Evolutionary conservation across 768 basidiomycete genomes (phyloP).

Genomic region (Boletus insuetus): DNA sequence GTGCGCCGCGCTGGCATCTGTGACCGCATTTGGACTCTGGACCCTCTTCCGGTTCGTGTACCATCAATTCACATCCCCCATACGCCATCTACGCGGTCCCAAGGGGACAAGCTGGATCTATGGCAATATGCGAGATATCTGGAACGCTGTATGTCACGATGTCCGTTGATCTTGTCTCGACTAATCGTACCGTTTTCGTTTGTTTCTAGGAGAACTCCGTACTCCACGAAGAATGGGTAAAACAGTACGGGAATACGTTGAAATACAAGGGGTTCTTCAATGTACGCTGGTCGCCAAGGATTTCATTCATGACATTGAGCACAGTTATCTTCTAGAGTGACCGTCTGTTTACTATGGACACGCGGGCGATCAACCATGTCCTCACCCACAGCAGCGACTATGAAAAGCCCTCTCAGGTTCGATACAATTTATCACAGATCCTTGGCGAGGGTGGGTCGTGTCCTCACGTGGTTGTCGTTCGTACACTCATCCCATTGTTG

Average conservation of each 20-base stretch:
- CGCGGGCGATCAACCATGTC: constrained; percentile 61
- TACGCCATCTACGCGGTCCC: constrained; percentile 46
- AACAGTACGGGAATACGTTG: constrained; percentile 11
- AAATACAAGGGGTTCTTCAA: constrained; percentile 11
- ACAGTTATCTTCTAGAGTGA: constrained; percentile 17
- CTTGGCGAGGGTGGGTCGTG: background rate
- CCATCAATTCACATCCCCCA: constrained; percentile 38
- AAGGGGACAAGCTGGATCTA: constrained; percentile 43
- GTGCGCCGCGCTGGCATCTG: background rate
- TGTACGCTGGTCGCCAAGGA: background rate
- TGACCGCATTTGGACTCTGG: constrained; percentile 1
- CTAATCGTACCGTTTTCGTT: background rate
- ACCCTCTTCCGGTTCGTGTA: constrained; percentile 25
- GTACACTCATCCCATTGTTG: background rate
- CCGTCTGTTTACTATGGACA: constrained; percentile 57
- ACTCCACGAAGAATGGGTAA: constrained; percentile 17
- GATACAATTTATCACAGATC: background rate
- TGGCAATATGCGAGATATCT: constrained; percentile 50
- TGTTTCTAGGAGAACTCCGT: background rate
- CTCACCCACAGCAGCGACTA: constrained; percentile 51
- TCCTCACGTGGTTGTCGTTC: background rate
- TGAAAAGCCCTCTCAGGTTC: constrained; percentile 38
- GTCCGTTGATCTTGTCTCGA: background rate
- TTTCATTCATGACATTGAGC: too few relatives aligned
- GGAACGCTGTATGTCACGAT: constrained; percentile 34